Base-by-base conservation (phyloP, 164 flowering plant genomes). In the Macadamia tetraphylla region DNA sequence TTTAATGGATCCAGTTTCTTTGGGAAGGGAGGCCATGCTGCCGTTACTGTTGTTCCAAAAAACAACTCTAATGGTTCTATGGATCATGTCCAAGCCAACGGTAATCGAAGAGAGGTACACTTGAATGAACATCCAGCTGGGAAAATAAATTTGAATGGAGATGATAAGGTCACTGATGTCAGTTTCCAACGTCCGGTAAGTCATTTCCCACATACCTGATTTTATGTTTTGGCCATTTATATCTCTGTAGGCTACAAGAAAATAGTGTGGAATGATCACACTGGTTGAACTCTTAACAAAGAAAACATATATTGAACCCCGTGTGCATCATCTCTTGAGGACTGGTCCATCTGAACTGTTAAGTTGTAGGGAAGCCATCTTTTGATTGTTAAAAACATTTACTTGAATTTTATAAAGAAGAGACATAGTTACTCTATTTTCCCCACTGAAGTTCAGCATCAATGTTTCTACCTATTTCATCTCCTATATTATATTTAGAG, bases 1-100 rank as follows among this genome's bases (percentile, higher is more conserved):
- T 86, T 89, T 65, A 76, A 84, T 78, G 94, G 90, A 35, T 78
- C 85, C 70, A 78, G 81, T 75, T 85, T 89, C 66, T 94, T 91
- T 79, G 93, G 96, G 58, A 87, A 71, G 75, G 77, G 83, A 64
- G 29, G 71, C 52, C 78, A 74, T 55, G 67, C 75, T 71, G 66
- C 80, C 71, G 67, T 85, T 29, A 66, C 74, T 69, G 70, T 75
- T 67, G 69, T 52, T 79, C 61, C 74, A 31, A 30, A 30, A 23
- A 23, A 59, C 12, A 65, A 65, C 35, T 7, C 58, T n/a, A 46
- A 31, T 64, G 68, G 68, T 48, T 59, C 23, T 71, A 59, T 63
- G 13, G 73, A 58, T 58, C 61, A 58, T 58, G 61, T 29, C 35
- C 61, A 58, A 30, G 35, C 61, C 17, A 23, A 7, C 29, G 11